Evolutionary conservation across 2,329 filamentous ascomycete species (phyloP), one percentile per base, ranked within the genome.

Genomic region (Colletotrichum lupini): DNA sequence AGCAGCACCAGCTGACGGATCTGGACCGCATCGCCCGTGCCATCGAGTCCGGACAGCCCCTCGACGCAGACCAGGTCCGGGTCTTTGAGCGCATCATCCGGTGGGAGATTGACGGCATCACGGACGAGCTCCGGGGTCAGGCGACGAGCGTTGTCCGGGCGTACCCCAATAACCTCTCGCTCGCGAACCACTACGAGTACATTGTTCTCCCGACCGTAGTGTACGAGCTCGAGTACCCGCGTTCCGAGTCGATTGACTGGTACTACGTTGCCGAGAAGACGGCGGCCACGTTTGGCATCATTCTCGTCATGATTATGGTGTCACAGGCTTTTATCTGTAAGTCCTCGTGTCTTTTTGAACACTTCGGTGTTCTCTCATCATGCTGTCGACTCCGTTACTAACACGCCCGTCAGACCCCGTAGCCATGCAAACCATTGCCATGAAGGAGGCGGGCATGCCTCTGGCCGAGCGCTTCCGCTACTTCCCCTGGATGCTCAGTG

Each of bases 281-380:
- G 1, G 85, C 87, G 1, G 93, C 93, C 2, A 92, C 91, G 19
- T 89, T 95, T 72, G 93, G 93, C 7, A 86, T 94, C 68, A 89
- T 95, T 52, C 91, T 92, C 77, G 90, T 95, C 74, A 95, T 95
- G 94, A 92, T 94, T 74, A 90, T 94, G 79, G 87, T 95, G 64
- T 93, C 91, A 0, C 93, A 95, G 82, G 88, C 91, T 26, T 94
- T 90, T 77, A 94, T 95, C 76, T 95, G 83, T 84, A 66, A 73
- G 81, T 30, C 24, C 19, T 11, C 3, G 9, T 32, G 24, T 24
- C 24, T 24, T 24, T 24, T 24, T 24, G 24, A 24, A 24, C 24
- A 24, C 24, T 24, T 24, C 3, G 24, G 24, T 24, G 24, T 24
- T 24, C 30, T 32, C 35, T 12, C 2, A 2, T 53, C 19, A 3